Percentiles rank a stretch among this genome's conserved stretches.
These are phyloP conservation scores for Datisca glomerata DNA, from an alignment of 306 rosid genomes.

Conservation along the genomic window DNA sequence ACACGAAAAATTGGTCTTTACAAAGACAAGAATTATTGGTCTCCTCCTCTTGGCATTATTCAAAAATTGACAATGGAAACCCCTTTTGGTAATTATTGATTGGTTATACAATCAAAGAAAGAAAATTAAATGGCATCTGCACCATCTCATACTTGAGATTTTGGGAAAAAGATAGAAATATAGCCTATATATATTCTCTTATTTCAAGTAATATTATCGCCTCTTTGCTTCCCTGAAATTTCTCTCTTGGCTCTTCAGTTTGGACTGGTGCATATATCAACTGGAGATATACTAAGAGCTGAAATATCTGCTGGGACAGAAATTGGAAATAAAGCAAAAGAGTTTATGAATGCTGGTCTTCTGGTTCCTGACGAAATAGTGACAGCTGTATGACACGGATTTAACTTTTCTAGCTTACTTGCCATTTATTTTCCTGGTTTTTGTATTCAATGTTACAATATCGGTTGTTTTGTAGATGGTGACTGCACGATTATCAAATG, in stretches of 20 bases:
- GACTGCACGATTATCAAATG: constrained; percentile 45
- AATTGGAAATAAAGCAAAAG: constrained; percentile 83
- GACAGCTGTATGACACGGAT: constrained; percentile 41
- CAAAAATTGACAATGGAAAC: too few species aligned
- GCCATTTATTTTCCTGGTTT: constrained; percentile 3
- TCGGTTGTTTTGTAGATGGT: constrained; percentile 53
- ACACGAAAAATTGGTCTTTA: too few species aligned
- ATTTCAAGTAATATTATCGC: not conserved
- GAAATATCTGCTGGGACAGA: constrained; percentile 82
- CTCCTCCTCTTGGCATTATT: too few species aligned
- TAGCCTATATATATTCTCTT: too few species aligned
- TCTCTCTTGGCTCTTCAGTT: constrained; percentile 41
- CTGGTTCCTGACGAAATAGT: constrained; percentile 95
- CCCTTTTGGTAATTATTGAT: too few species aligned
- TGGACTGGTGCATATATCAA: constrained; percentile 91
- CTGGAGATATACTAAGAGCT: constrained; percentile 85
- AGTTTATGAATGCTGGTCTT: constrained; percentile 74
- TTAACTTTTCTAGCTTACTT: constrained; percentile 9
- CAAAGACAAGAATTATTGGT: too few species aligned
- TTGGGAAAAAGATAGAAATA: too few species aligned
- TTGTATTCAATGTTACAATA: not conserved
- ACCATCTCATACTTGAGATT: too few species aligned
- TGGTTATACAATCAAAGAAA: too few species aligned
- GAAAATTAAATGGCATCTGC: too few species aligned
- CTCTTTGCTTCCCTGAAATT: constrained; percentile 5